A percentile compares a stretch with the other conserved stretches of the same genome.
Conservation (phyloP, 2,329 filamentous ascomycete species). For the Clarireedia hainanense region DNA sequence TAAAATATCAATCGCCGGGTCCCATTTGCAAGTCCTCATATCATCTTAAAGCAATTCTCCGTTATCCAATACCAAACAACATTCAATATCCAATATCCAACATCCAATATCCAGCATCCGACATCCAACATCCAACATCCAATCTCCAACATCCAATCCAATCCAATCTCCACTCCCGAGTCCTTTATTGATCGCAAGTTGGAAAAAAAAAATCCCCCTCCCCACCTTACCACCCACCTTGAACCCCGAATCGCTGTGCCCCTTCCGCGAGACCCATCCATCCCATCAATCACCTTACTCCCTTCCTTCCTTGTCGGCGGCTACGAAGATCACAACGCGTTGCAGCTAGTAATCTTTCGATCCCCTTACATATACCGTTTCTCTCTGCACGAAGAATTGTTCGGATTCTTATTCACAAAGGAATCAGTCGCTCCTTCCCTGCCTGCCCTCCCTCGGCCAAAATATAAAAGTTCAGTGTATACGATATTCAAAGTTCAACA, state of each 20-base stretch:
- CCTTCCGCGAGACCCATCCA: conserved; percentile 2
- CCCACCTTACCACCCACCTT: neutral
- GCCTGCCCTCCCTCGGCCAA: neutral
- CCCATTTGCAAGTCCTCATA: too few species aligned
- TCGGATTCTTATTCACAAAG: neutral
- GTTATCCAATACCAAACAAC: too few species aligned
- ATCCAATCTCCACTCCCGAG: neutral
- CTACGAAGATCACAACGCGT: conserved; percentile 2
- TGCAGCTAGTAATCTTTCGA: neutral
- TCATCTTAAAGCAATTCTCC: too few species aligned
- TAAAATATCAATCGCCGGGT: too few species aligned
- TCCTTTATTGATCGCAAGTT: neutral
- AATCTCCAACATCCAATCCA: too few species aligned
- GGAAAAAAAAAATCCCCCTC: neutral
- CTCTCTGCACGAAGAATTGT: neutral
- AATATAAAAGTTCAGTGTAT: neutral
- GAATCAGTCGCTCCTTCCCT: neutral
- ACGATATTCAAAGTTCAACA: neutral
- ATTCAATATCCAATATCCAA: too few species aligned
- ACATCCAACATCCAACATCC: too few species aligned
- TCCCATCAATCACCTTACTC: neutral
- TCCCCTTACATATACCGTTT: conserved; percentile 3
- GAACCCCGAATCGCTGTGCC: conserved; percentile 7
- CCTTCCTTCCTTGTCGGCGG: conserved; percentile 10
- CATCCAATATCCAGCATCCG: too few species aligned